Base-by-base conservation (phyloP, 805 yeast species). In the Brettanomyces naardenensis region DNA sequence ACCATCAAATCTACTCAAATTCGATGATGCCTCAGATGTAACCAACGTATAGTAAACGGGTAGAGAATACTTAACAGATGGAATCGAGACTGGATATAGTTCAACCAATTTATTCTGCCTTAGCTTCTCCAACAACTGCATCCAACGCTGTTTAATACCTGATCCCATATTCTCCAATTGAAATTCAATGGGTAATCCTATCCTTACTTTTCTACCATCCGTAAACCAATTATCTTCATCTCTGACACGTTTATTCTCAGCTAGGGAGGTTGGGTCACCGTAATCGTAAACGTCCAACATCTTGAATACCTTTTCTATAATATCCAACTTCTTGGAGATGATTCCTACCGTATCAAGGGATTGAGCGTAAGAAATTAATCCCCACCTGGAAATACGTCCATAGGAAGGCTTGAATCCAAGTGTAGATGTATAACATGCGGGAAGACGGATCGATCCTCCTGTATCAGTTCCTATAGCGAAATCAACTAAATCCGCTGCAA, bases 331-430 rank as follows among this genome's bases (percentile, higher is more conserved):
- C 13, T 66, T 68, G 0, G 89, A 64, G 23, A 89, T 39, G 1
- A 94, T 70, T 0, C 99, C 99, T 2, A 92, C 96, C 0, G 97
- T 89, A 54, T 92, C 99, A 38, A 92, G 66, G 28, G 90, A 79
- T 59, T 94, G 97, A 2, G 97, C 96, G 60, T 89, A 90, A 0
- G 96, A 78, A 3, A 89, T 64, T 6, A 92, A 86, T 2, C 98
- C 99, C 78, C 86, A 80, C 40, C 99, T 65, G 0, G 97, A 88
- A 2, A 92, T 64, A 28, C 95, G 68, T 0, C 98, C 98, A 56
- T 92, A 92, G 0, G 92, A 71, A 1, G 98, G 98, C 57, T 92
- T 92, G 63, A 87, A 87, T 1, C 98, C 98, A 22, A 75, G 62
- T 0, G 82, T 69, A 2, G 89, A 85, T 47, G 90, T 80, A 56